Base-by-base conservation (phyloP, 495 filamentous ascomycete genomes). In the Articulospora tetracladia region DNA sequence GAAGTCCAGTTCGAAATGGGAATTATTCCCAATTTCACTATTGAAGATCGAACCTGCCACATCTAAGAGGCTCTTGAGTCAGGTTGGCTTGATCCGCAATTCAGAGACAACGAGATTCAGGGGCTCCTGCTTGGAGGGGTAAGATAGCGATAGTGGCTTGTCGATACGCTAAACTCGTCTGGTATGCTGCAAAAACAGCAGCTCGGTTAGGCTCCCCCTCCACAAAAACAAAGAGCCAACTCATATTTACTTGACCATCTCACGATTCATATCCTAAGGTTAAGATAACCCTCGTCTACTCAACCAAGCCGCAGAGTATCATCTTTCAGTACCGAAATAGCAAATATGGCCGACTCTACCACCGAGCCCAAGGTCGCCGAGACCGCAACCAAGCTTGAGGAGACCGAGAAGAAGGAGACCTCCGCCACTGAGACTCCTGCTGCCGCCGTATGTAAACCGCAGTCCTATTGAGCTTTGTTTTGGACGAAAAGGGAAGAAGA, bases 321-420 rank as follows among this genome's bases (percentile, higher is more conserved):
- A 19, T 50, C 47, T 52, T 57, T 53, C 20, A 28, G 30, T 19
- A 55, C 28, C 17, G 22, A 39, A 62, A 26, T 54, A 55, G 32
- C 41, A 36, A 66, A 58, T 13, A 71, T 71, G 68, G 58, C 70
- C n/a, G 62, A 68, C 30, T 52, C 63, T 23, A 69, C 52, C 36
- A 63, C 55, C 23, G 66, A 70, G 22, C 63, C 68, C 28, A 62
- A 66, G 57, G 44, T 60, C 44, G 61, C 52, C 1, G 20, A 32
- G 19, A 34, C 20, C 11, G 61, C 61, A 52, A 66, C 59, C 27
- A 44, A 65, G 59, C 50, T 52, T 13, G 62, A 75, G 62, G 76
- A 77, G 63, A 74, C 73, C 64, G 77, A 77, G 70, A 74, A 76
- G 63, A 74, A 81, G 72, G 76, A 75, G 69, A 73, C 34, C 19